These are phyloP conservation scores for Protea cynaroides DNA, from an alignment of 164 flowering plant genomes.

Conservation along the genomic window DNA sequence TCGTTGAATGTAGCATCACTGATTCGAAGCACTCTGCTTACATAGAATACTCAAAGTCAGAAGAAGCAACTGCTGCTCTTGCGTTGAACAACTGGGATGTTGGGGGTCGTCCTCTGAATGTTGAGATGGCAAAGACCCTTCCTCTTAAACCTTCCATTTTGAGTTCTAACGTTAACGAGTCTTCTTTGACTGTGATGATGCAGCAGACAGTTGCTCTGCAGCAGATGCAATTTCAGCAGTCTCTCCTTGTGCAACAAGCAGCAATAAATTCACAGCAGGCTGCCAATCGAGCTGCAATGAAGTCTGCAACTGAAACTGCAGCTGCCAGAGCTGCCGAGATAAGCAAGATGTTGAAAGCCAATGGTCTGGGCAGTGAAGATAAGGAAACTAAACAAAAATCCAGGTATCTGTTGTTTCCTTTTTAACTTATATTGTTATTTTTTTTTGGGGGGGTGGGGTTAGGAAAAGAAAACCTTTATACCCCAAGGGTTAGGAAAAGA, in stretches of 20 bases:
- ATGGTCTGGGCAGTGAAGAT: constrained; percentile 55
- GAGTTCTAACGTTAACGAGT: constrained; percentile 39
- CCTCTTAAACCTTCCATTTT: constrained; percentile 56
- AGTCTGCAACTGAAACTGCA: constrained; percentile 90
- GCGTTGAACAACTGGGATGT: constrained; percentile 90
- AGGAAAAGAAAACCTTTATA: no score
- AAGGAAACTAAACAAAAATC: constrained; percentile 44
- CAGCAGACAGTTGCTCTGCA: constrained; percentile 99
- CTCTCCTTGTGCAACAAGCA: constrained; percentile 90
- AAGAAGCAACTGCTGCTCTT: constrained; percentile 91
- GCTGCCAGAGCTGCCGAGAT: constrained; percentile 98
- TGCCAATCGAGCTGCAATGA: constrained; percentile 94
- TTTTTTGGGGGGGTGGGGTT: no score
- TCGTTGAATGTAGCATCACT: constrained; percentile 78
- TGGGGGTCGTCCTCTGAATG: constrained; percentile 91
- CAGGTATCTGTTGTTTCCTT: constrained; percentile 36
- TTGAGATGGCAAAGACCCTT: constrained; percentile 98
- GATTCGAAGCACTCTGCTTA: constrained; percentile 96
- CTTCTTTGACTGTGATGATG: constrained; percentile 88
- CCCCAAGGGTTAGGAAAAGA: no score
- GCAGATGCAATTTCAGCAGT: constrained; percentile 99
- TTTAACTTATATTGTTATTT: background rate
- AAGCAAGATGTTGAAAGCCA: constrained; percentile 76
- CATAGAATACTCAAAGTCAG: constrained; percentile 92
- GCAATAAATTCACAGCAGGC: constrained; percentile 77